Conservation (phyloP, 108 stramenopile species). For the Seminavis robusta region DNA sequence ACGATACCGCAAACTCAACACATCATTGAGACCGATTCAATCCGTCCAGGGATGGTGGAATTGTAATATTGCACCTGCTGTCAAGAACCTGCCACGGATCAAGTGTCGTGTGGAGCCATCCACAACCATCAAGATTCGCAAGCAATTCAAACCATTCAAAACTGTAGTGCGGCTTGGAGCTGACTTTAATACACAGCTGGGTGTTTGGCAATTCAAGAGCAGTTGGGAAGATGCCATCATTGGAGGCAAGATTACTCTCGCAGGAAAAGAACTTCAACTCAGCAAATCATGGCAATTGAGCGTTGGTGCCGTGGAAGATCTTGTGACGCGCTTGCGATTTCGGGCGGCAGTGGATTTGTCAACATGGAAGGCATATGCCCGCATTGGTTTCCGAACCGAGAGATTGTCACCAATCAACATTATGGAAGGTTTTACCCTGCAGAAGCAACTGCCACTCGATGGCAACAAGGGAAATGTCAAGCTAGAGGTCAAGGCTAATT, state of each 20-base stretch:
- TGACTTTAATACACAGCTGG: conserved; percentile 65
- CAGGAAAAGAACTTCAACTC: conserved; percentile 51
- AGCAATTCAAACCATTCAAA: conserved; percentile 54
- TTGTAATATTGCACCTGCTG: conserved; percentile 24
- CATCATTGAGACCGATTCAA: no score
- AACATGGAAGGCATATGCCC: conserved; percentile 58
- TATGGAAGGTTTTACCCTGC: conserved; percentile 56
- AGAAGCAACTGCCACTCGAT: conserved; percentile 55
- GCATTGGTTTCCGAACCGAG: conserved; percentile 67
- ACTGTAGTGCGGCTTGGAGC: conserved; percentile 63
- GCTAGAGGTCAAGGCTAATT: conserved; percentile 67
- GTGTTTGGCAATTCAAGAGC: conserved; percentile 71
- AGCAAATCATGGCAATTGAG: conserved; percentile 57
- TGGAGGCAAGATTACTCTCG: conserved; percentile 59
- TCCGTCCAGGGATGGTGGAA: conserved; percentile 43
- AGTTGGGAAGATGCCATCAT: conserved; percentile 71
- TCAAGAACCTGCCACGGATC: conserved; percentile 45
- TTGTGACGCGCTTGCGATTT: conserved; percentile 58
- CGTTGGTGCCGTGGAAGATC: conserved; percentile 52
- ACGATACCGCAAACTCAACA: no score
- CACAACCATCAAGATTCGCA: conserved; percentile 58
- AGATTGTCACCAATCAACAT: conserved; percentile 58
- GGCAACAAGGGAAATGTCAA: conserved; percentile 53
- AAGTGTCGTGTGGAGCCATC: conserved; percentile 58
- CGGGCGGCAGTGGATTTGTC: conserved; percentile 64